Conservation (phyloP, 2,329 filamentous ascomycete species). For the Hirsutella thompsonii region DNA sequence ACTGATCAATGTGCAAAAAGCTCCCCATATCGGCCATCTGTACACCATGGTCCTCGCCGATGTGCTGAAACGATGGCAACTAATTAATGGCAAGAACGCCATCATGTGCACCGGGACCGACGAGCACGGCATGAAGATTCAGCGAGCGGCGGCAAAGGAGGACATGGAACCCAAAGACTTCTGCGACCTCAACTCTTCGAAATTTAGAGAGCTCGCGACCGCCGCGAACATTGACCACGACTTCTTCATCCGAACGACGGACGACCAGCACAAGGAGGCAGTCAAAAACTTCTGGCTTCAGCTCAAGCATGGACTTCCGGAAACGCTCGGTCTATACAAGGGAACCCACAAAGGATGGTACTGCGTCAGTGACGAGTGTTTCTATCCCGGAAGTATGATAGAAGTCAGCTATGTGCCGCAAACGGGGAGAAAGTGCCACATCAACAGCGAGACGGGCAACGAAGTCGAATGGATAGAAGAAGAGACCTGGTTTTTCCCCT, state of each 20-base stretch:
- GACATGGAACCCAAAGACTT: conserved; percentile 67
- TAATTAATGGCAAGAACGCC: conserved; percentile 57
- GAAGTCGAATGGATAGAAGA: conserved; percentile 93
- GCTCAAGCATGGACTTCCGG: conserved; percentile 38
- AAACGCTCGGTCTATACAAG: conserved; percentile 69
- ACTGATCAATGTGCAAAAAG: conserved; percentile 25
- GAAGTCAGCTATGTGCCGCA: conserved; percentile 62
- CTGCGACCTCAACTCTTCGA: conserved; percentile 71
- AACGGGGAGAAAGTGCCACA: conserved; percentile 74
- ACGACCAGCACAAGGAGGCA: conserved; percentile 65
- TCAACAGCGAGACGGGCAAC: conserved; percentile 75
- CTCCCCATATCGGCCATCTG: conserved; percentile 87
- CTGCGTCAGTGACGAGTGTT: conserved; percentile 90
- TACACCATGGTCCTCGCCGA: conserved; percentile 89
- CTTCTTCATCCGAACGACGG: conserved; percentile 87
- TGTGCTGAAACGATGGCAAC: conserved; percentile 83
- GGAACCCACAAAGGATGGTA: conserved; percentile 92
- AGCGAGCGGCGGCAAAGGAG: conserved; percentile 65
- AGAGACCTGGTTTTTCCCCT: conserved; percentile 85
- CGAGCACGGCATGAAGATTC: conserved; percentile 96
- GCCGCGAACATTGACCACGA: conserved; percentile 62
- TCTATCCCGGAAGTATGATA: conserved; percentile 70
- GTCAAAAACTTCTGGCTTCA: conserved; percentile 85
- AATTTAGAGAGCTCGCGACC: conserved; percentile 63
- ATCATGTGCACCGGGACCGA: conserved; percentile 85